Evolutionary conservation across 768 basidiomycete species (phyloP).

Genomic region (Lentinus tigrinus): DNA sequence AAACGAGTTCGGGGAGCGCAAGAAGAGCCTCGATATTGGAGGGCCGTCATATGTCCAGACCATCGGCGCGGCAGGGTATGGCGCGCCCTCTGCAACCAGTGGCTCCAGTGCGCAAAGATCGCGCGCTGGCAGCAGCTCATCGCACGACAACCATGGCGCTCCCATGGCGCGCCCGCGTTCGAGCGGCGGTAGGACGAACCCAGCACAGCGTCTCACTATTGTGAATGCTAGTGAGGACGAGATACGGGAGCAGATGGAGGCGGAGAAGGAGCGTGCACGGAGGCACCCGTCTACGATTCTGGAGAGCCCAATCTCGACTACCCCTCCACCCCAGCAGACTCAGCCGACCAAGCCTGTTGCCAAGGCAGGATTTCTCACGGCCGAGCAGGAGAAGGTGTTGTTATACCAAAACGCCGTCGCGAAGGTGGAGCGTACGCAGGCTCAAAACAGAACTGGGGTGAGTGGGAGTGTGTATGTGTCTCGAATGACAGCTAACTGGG

Average conservation of each 20-base stretch:
- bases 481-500: neutral
- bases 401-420: constrained; percentile 41
- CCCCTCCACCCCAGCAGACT: neutral
- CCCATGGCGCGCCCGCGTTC: constrained; percentile 29
- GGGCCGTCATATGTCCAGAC: constrained; percentile 18
- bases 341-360: neutral
- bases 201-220: constrained; percentile 38
- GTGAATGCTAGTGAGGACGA: constrained; percentile 41
- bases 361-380: constrained; percentile 26
- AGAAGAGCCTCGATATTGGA: constrained; percentile 14
- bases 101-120: neutral
- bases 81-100: too few species aligned
- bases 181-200: constrained; percentile 21
- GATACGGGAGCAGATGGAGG: constrained; percentile 39
- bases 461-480: too few species aligned
- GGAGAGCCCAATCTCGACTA: constrained; percentile 6
- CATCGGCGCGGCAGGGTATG: constrained; percentile 17
- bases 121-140: constrained; percentile 7
- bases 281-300: constrained; percentile 8
- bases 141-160: constrained; percentile 6
- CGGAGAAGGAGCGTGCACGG: constrained; percentile 4
- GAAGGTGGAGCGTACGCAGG: constrained; percentile 39
- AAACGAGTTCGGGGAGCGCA: constrained; percentile 27
- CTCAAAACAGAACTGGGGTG: constrained; percentile 23
- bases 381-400: constrained; percentile 46